These are phyloP conservation scores for Sparassis latifolia DNA, from an alignment of 1,284 basidiomycete species.

Conservation along the genomic window DNA sequence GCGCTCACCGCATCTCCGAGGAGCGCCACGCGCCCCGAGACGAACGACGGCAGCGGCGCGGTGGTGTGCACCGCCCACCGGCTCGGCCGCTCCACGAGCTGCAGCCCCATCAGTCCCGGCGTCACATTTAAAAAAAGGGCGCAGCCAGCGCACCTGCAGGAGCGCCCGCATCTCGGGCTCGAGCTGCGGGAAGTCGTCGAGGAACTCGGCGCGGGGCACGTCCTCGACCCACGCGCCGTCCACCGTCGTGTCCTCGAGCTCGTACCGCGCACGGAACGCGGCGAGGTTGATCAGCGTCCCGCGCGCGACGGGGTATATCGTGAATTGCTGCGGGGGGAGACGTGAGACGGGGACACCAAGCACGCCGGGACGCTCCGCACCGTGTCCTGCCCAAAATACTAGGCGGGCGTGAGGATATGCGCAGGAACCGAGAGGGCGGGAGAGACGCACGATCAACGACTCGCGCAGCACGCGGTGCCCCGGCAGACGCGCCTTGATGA, in stretches of 20 bases:
- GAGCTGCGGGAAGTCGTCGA: constrained; percentile 30
- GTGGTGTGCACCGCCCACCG: constrained; percentile 46
- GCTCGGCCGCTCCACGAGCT: constrained; percentile 20
- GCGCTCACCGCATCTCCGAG: constrained; percentile 42
- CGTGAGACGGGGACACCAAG: not conserved
- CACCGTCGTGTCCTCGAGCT: constrained; percentile 29
- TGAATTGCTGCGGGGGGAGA: constrained; percentile 29
- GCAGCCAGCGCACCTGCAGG: constrained; percentile 27
- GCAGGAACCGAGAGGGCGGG: not conserved
- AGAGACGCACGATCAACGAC: not conserved
- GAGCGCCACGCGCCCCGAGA: constrained; percentile 35
- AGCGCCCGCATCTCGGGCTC: constrained; percentile 35
- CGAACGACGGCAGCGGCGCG: constrained; percentile 32
- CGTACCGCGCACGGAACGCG: constrained; percentile 26
- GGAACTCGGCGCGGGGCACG: constrained; percentile 23
- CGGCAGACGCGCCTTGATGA: constrained; percentile 25
- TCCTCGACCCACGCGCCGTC: constrained; percentile 33
- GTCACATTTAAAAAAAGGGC: no score
- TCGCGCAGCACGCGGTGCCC: constrained; percentile 25
- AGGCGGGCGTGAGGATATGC: not conserved
- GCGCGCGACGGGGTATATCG: constrained; percentile 37
- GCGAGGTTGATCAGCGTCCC: constrained; percentile 38
- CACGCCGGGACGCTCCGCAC: constrained; percentile 14
- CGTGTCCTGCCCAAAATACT: constrained; percentile 39
- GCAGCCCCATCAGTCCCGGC: not conserved